Conservation (phyloP, 192 early-diverging fungal species). For the Gaertneriomyces semiglobifer region DNA sequence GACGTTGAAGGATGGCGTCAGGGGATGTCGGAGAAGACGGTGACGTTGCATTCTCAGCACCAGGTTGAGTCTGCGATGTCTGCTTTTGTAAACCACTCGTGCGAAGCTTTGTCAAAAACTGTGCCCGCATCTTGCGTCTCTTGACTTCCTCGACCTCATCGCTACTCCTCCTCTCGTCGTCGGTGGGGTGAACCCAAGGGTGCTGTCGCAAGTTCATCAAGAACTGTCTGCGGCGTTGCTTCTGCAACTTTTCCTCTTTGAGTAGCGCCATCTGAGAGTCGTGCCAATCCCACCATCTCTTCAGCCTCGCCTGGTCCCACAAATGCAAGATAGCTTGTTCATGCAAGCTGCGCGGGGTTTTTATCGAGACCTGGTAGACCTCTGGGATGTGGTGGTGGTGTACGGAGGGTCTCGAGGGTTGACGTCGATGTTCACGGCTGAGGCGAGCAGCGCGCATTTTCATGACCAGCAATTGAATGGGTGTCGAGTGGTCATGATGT, state of each 20-base stretch:
- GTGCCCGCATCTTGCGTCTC: conserved; percentile 14
- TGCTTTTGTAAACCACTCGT: background rate
- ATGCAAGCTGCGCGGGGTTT: conserved; percentile 13
- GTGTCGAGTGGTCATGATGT: background rate
- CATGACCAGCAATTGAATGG: conserved; percentile 11
- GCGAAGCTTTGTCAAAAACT: conserved; percentile 21
- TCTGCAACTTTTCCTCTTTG: conserved; percentile 20
- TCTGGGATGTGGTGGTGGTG: conserved; percentile 13
- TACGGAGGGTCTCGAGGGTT: background rate
- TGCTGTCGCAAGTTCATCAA: conserved; percentile 27
- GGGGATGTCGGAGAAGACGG: background rate
- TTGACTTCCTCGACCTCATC: conserved; percentile 12
- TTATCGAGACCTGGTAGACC: conserved; percentile 15
- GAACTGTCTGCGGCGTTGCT: conserved; percentile 27
- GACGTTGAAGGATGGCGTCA: conserved; percentile 16
- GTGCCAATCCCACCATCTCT: conserved; percentile 33
- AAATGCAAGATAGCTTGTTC: conserved; percentile 18
- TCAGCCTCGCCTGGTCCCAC: conserved; percentile 23
- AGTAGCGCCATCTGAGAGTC: conserved; percentile 26
- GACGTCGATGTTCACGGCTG: conserved; percentile 16
- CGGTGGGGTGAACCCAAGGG: conserved; percentile 21
- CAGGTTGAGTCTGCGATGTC: background rate
- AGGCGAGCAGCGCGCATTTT: conserved; percentile 22
- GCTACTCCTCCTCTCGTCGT: background rate
- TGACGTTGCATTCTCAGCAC: background rate